phyloP scores from a whole-genome alignment of 306 rosid species.

The Cucumis sativus region DNA sequence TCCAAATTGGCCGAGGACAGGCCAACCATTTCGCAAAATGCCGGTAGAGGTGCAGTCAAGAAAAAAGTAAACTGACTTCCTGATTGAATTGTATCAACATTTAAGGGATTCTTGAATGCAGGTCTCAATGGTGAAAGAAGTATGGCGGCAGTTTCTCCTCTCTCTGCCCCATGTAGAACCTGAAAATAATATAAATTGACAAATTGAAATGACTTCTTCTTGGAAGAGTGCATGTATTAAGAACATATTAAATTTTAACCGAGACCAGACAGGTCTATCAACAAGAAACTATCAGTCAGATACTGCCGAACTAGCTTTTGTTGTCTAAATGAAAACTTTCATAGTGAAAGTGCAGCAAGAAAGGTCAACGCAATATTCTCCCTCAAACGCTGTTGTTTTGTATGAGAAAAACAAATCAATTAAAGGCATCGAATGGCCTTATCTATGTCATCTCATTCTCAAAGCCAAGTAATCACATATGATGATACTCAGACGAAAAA shows the following conservation, averaged over 20 bases:
- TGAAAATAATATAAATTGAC: constrained; percentile 17
- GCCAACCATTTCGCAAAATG: constrained; percentile 86
- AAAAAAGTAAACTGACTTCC: constrained; percentile 95
- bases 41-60: constrained; percentile 84
- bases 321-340: neutral
- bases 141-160: constrained; percentile 79
- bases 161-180: constrained; percentile 83
- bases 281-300: neutral
- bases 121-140: constrained; percentile 84
- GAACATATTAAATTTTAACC: neutral
- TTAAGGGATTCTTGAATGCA: constrained; percentile 46
- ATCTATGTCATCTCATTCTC: neutral
- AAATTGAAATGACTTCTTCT: neutral
- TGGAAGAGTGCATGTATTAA: neutral
- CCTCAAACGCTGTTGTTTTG: neutral
- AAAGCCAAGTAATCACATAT: neutral
- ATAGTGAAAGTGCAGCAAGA: neutral
- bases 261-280: constrained; percentile 1
- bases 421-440: neutral
- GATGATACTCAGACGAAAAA: neutral
- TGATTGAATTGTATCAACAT: constrained; percentile 30
- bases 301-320: neutral
- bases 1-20: constrained; percentile 31
- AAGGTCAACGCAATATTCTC: neutral
- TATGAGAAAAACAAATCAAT: neutral